phyloP scores from a whole-genome alignment of 2,329 filamentous ascomycete genomes.

The Chalaropsis ovoidea region DNA sequence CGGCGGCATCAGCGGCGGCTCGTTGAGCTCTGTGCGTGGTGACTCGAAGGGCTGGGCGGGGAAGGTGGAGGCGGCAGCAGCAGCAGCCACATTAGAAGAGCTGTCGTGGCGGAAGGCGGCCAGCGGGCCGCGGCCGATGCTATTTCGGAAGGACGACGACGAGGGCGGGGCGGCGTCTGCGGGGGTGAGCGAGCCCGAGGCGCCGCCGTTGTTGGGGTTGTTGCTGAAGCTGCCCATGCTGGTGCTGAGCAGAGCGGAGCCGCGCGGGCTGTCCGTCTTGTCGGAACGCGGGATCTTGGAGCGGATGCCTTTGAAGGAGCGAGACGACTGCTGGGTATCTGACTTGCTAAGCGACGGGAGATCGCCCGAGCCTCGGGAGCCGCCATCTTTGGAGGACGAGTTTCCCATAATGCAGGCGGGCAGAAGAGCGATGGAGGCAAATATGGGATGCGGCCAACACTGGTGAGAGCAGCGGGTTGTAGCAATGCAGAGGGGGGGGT shows the following conservation, averaged over 20 bases:
- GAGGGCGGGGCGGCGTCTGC: conserved; percentile 29
- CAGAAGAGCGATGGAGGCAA: background rate
- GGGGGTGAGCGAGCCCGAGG: conserved; percentile 32
- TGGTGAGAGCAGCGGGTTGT: too few species aligned
- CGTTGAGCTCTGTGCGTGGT: conserved; percentile 18
- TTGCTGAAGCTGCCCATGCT: conserved; percentile 41
- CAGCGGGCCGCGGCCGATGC: conserved; percentile 18
- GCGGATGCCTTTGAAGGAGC: conserved; percentile 73
- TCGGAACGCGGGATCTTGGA: conserved; percentile 75
- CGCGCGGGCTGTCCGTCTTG: conserved; percentile 70
- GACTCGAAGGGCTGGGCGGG: conserved; percentile 6
- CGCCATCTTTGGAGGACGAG: conserved; percentile 22
- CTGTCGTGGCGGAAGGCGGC: conserved; percentile 33
- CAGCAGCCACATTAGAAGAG: conserved; percentile 31
- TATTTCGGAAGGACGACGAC: conserved; percentile 26
- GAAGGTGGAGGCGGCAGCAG: too few species aligned
- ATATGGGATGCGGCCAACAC: background rate
- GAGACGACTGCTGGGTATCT: conserved; percentile 84
- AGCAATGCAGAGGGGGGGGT: background rate
- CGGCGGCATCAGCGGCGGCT: conserved; percentile 21
- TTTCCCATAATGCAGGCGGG: conserved; percentile 22
- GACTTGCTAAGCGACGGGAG: conserved; percentile 77
- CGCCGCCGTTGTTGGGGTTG: background rate
- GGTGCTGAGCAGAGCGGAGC: conserved; percentile 57
- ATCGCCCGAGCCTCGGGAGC: conserved; percentile 15